A percentile compares a stretch with the other conserved stretches of the same genome.
Evolutionary conservation across 805 yeast species (phyloP).

Genomic region (Cyberlindnera mycetangii): DNA sequence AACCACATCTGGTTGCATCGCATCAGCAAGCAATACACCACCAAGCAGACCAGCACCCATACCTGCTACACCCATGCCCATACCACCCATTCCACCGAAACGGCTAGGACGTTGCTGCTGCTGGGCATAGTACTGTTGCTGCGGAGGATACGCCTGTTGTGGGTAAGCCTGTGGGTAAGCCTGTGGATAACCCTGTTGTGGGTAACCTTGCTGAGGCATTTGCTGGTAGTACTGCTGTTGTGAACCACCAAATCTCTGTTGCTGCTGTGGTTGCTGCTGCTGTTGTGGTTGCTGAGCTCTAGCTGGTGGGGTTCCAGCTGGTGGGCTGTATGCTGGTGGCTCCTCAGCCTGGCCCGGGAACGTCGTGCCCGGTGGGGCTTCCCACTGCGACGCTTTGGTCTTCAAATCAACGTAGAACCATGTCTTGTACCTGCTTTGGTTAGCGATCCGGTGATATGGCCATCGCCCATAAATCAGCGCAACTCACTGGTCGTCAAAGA

Average conservation of each 20-base stretch:
- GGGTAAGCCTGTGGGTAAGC: slow-evolving; percentile 28
- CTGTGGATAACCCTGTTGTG: slow-evolving; percentile 23
- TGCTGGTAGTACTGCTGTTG: slow-evolving; percentile 29
- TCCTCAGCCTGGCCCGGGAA: slow-evolving; percentile 40
- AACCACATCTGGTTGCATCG: slow-evolving; percentile 26
- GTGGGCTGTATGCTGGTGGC: slow-evolving; percentile 33
- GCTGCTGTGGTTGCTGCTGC: slow-evolving; percentile 7
- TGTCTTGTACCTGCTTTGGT: slow-evolving; percentile 42
- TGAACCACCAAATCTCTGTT: slow-evolving; percentile 5
- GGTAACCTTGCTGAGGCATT: slow-evolving; percentile 12
- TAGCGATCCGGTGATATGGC: not conserved
- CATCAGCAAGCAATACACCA: slow-evolving; percentile 30
- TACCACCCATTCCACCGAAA: slow-evolving; percentile 26
- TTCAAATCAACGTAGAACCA: slow-evolving; percentile 79
- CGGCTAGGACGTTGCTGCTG: slow-evolving; percentile 31
- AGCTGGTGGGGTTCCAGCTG: slow-evolving; percentile 9
- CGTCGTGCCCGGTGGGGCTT: slow-evolving; percentile 62
- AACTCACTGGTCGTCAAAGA: slow-evolving; percentile 53
- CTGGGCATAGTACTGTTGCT: slow-evolving; percentile 24
- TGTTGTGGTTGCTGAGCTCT: slow-evolving; percentile 7
- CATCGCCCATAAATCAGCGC: no score
- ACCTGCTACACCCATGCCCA: slow-evolving; percentile 27
- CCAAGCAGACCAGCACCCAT: slow-evolving; percentile 32
- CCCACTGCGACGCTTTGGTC: slow-evolving; percentile 87
- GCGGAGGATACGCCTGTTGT: slow-evolving; percentile 16